phyloP scores from a whole-genome alignment of 768 basidiomycete species.

The Leucocoprinus birnbaumii region DNA sequence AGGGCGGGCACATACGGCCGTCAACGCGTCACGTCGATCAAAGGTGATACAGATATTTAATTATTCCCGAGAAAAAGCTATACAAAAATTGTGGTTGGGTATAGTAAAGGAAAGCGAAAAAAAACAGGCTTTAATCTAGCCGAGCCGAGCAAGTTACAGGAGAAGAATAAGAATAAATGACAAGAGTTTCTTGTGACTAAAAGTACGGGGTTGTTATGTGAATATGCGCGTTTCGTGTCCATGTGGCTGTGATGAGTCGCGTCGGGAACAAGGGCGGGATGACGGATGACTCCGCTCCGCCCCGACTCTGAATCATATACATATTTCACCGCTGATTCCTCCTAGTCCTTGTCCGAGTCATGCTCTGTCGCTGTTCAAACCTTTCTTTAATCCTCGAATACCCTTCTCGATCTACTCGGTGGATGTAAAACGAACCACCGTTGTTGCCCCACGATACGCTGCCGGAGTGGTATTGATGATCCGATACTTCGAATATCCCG shows the following conservation, averaged over 20 bases:
- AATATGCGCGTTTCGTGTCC: too few relatives aligned
- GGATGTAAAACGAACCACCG: conserved; percentile 71
- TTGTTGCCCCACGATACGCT: conserved; percentile 80
- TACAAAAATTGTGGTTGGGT: too few relatives aligned
- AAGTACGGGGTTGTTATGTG: too few relatives aligned
- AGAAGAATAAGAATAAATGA: too few relatives aligned
- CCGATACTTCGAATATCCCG: conserved; percentile 77
- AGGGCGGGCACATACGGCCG: not conserved
- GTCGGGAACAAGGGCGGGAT: too few relatives aligned
- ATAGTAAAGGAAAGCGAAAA: too few relatives aligned
- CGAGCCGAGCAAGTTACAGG: too few relatives aligned
- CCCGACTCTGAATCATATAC: not conserved
- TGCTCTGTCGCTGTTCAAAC: conserved; percentile 48
- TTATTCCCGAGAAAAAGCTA: too few relatives aligned
- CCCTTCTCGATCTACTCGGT: conserved; percentile 71
- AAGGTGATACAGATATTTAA: not conserved
- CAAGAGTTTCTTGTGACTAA: too few relatives aligned
- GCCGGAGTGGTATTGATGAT: conserved; percentile 64
- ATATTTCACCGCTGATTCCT: not conserved
- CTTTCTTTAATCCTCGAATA: conserved; percentile 58
- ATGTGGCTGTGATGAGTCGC: too few relatives aligned
- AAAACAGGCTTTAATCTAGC: too few relatives aligned
- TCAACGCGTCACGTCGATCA: not conserved
- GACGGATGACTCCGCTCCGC: too few relatives aligned
- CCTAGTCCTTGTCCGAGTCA: not conserved